Conservation (phyloP, 305 asterid genomes). For the Fraxinus greggii region DNA sequence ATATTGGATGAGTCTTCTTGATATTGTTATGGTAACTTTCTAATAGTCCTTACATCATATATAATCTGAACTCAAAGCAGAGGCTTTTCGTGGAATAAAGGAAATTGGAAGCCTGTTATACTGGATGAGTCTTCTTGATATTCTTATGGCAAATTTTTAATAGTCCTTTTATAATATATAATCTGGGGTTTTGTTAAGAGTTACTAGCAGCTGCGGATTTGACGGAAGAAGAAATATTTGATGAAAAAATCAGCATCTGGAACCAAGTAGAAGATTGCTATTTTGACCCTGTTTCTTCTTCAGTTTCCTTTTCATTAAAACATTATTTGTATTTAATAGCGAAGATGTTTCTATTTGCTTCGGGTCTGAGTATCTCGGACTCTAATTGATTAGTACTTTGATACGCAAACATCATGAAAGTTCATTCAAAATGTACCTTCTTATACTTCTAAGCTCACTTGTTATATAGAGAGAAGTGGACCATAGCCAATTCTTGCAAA, state of each 20-base stretch:
- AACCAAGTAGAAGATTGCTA: background rate
- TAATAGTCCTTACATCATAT: background rate
- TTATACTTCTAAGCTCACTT: conserved; percentile 17
- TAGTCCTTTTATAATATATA: background rate
- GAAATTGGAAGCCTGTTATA: conserved; percentile 89
- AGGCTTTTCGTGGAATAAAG: conserved; percentile 81
- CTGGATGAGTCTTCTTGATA: conserved; percentile 98
- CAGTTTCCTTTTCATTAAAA: background rate
- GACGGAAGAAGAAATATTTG: background rate
- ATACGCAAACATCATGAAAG: background rate
- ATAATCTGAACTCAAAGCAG: conserved; percentile 59
- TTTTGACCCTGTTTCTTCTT: background rate
- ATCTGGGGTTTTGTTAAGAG: conserved; percentile 3
- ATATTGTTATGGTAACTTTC: conserved; percentile 79
- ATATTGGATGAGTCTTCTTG: conserved; percentile 98
- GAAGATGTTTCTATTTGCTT: background rate
- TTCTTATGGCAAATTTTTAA: conserved; percentile 66
- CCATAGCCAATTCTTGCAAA: conserved; percentile 90
- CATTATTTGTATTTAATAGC: background rate
- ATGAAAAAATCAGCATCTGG: background rate
- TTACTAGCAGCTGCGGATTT: background rate
- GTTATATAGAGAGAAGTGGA: conserved; percentile 79
- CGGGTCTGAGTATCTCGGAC: background rate
- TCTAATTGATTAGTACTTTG: background rate
- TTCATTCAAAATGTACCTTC: conserved; percentile 16